Evolutionary conservation across 805 yeast species (phyloP).

Genomic region (Starmera pachycereana): DNA sequence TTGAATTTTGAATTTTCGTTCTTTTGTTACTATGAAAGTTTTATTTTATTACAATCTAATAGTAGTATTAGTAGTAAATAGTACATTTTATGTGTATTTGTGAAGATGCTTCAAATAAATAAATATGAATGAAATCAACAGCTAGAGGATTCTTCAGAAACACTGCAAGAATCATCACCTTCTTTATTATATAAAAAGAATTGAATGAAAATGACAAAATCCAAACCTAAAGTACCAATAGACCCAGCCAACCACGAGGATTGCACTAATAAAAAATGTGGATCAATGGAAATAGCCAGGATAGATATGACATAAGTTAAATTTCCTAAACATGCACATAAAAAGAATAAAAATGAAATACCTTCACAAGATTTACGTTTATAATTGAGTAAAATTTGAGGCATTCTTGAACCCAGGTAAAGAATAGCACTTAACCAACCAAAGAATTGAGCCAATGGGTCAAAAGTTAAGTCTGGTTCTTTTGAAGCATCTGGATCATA

Average conservation of each 20-base stretch:
- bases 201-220: slow-evolving; percentile 75
- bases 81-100: slow-evolving; percentile 4
- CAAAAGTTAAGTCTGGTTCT: slow-evolving; percentile 44
- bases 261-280: slow-evolving; percentile 65
- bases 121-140: too few relatives aligned
- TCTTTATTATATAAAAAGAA: slow-evolving; percentile 57
- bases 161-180: slow-evolving; percentile 2
- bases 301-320: slow-evolving; percentile 84
- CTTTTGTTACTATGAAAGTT: too few relatives aligned
- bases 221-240: slow-evolving; percentile 76
- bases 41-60: too few relatives aligned
- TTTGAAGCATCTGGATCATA: slow-evolving; percentile 31
- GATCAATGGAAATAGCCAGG: slow-evolving; percentile 60
- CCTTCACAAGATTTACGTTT: slow-evolving; percentile 92
- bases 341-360: slow-evolving; percentile 82
- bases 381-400: slow-evolving; percentile 81
- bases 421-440: slow-evolving; percentile 71
- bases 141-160: too few relatives aligned
- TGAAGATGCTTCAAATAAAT: too few relatives aligned
- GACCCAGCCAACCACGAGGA: slow-evolving; percentile 92
- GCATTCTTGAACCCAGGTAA: slow-evolving; percentile 82
- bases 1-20: too few relatives aligned
- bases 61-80: too few relatives aligned
- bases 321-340: slow-evolving; percentile 93
- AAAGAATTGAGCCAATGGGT: slow-evolving; percentile 74